These are phyloP conservation scores for Penicillium pulvis DNA, from an alignment of 495 filamentous ascomycete genomes.

Conservation along the genomic window DNA sequence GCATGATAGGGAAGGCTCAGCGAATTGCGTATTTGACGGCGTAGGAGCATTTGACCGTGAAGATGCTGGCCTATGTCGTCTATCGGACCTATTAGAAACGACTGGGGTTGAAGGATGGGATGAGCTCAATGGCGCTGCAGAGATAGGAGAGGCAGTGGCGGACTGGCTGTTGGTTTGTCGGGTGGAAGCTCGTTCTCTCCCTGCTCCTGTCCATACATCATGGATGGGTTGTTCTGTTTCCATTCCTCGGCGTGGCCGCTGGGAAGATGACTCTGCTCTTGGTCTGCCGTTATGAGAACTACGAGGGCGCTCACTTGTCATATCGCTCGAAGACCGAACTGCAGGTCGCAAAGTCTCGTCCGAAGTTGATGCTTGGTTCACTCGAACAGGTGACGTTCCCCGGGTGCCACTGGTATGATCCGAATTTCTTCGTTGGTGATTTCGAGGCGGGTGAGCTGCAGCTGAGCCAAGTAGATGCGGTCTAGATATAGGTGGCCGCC, in stretches of 20 bases:
- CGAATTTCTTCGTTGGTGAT: constrained; percentile 52
- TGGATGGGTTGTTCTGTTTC: constrained; percentile 42
- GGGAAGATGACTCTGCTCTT: constrained; percentile 29
- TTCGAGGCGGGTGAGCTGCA: constrained; percentile 31
- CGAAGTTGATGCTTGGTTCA: constrained; percentile 39
- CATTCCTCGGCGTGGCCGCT: constrained; percentile 38
- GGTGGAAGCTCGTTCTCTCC: constrained; percentile 29
- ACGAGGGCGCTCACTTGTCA: constrained; percentile 39
- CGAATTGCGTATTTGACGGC: constrained; percentile 49
- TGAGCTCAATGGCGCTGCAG: not conserved
- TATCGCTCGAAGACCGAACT: constrained; percentile 44
- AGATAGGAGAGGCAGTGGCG: constrained; percentile 24
- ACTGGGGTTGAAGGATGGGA: constrained; percentile 16
- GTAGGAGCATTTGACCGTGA: constrained; percentile 35
- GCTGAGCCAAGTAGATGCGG: constrained; percentile 56
- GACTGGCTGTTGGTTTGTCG: constrained; percentile 23
- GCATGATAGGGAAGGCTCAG: constrained; percentile 74
- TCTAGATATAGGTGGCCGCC: constrained; percentile 56
- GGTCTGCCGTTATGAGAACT: constrained; percentile 29
- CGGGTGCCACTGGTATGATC: constrained; percentile 45
- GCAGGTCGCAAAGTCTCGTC: constrained; percentile 41
- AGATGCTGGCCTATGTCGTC: constrained; percentile 37
- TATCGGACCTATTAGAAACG: constrained; percentile 28
- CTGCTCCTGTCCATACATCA: constrained; percentile 33
- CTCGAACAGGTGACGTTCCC: constrained; percentile 38